Conservation (phyloP, 2,329 filamentous ascomycete genomes). For the Aureobasidium mangrovei region DNA sequence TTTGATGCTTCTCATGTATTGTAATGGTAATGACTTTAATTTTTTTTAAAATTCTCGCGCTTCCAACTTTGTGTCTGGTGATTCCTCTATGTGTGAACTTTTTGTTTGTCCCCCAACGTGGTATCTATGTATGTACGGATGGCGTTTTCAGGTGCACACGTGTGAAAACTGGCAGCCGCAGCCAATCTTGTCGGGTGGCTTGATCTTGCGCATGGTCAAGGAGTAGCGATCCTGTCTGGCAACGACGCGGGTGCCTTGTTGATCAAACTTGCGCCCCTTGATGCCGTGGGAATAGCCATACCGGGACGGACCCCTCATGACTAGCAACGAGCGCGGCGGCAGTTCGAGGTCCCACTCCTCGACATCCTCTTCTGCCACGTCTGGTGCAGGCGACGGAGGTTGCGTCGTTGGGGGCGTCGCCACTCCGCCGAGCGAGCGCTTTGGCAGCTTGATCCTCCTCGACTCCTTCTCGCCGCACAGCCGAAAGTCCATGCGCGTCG, state of each 20-base stretch:
- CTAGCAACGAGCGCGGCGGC: constrained; percentile 5
- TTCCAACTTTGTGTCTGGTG: no score
- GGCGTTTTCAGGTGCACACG: constrained; percentile 4
- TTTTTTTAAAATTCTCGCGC: no score
- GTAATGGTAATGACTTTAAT: no score
- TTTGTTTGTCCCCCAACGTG: no score
- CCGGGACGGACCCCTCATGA: constrained; percentile 10
- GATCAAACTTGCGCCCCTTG: constrained; percentile 12
- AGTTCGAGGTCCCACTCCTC: constrained; percentile 13
- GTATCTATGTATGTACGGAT: no score
- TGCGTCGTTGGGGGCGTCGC: neutral
- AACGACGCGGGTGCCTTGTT: neutral
- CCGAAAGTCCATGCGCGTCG: constrained; percentile 6
- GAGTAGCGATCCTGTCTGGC: constrained; percentile 10
- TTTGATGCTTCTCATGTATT: no score
- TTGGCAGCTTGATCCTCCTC: constrained; percentile 2
- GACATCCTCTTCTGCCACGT: neutral
- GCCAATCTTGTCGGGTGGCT: constrained; percentile 2
- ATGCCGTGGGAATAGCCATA: constrained; percentile 12
- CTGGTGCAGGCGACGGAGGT: neutral
- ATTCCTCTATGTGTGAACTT: no score
- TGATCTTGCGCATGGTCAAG: constrained; percentile 11
- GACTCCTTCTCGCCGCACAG: constrained; percentile 9
- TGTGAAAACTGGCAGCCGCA: constrained; percentile 8
- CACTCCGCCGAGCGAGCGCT: constrained; percentile 7